These are phyloP conservation scores for Cladophialophora chaetospira DNA, from an alignment of 2,329 filamentous ascomycete species.

Conservation along the genomic window DNA sequence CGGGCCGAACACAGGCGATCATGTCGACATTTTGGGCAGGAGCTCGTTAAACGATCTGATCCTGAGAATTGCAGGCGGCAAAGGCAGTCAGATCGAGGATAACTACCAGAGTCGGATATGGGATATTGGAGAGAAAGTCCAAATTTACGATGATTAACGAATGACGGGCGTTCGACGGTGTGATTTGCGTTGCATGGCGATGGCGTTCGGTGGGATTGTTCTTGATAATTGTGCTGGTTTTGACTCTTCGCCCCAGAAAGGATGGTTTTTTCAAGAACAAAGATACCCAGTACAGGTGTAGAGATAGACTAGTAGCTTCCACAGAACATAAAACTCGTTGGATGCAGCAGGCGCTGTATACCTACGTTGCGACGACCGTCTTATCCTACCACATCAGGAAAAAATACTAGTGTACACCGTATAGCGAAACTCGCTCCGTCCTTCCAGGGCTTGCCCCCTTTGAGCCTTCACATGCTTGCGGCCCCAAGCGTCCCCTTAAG, in stretches of 20 bases:
- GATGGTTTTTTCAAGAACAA: neutral
- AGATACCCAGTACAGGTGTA: conserved; percentile 3
- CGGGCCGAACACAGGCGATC: conserved; percentile 75
- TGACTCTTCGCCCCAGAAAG: neutral
- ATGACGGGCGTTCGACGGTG: conserved; percentile 25
- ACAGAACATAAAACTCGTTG: neutral
- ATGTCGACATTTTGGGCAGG: conserved; percentile 92
- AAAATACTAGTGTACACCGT: neutral
- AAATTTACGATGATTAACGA: conserved; percentile 75
- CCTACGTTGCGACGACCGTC: neutral
- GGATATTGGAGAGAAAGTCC: conserved; percentile 79
- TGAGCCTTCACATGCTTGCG: conserved; percentile 1
- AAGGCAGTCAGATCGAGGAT: conserved; percentile 76
- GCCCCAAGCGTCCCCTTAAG: neutral
- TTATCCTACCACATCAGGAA: neutral
- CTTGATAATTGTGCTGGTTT: neutral
- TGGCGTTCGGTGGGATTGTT: neutral
- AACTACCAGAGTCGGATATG: conserved; percentile 77
- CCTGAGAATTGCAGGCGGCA: conserved; percentile 79
- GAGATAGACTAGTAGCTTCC: neutral
- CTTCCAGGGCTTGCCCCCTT: neutral
- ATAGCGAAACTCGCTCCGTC: neutral
- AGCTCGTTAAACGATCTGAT: conserved; percentile 90
- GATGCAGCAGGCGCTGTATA: neutral
- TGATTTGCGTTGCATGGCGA: conserved; percentile 9